Conservation (phyloP, 495 filamentous ascomycete genomes). For the Aspergillus bertholletiae region DNA sequence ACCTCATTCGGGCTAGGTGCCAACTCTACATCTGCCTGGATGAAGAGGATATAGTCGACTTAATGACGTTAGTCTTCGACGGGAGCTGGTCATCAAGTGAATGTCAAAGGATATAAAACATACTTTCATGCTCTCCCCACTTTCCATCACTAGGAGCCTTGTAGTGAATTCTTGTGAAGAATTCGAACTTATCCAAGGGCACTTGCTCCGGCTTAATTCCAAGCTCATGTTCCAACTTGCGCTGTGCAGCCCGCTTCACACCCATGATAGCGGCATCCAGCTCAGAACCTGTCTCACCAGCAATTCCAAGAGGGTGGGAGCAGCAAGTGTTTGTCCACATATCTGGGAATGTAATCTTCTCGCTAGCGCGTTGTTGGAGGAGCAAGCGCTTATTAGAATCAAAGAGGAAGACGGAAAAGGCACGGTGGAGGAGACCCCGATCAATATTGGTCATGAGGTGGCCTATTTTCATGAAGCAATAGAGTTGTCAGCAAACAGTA, state of each 20-base stretch:
- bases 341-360: slow-evolving; percentile 99
- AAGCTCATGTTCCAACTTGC: slow-evolving; percentile 91
- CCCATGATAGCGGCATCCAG: slow-evolving; percentile 76
- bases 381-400: slow-evolving; percentile 82
- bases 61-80: slow-evolving; percentile 12
- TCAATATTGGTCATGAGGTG: slow-evolving; percentile 99
- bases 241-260: slow-evolving; percentile 84
- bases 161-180: slow-evolving; percentile 97
- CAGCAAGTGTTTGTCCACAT: slow-evolving; percentile 99
- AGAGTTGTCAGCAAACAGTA: background rate
- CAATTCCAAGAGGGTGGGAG: slow-evolving; percentile 90
- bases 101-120: slow-evolving; percentile 24
- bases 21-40: slow-evolving; percentile 86
- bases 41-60: slow-evolving; percentile 99
- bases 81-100: background rate
- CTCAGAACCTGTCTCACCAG: slow-evolving; percentile 84
- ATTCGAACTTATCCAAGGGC: slow-evolving; percentile 86
- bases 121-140: slow-evolving; percentile 99
- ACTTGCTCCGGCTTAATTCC: slow-evolving; percentile 89
- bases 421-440: slow-evolving; percentile 89
- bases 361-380: slow-evolving; percentile 89
- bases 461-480: slow-evolving; percentile 47
- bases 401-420: slow-evolving; percentile 98
- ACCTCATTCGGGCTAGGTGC: slow-evolving; percentile 84
- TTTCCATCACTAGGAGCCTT: slow-evolving; percentile 94